phyloP scores from a whole-genome alignment of 805 yeast genomes.

The Wickerhamomyces bovis region DNA sequence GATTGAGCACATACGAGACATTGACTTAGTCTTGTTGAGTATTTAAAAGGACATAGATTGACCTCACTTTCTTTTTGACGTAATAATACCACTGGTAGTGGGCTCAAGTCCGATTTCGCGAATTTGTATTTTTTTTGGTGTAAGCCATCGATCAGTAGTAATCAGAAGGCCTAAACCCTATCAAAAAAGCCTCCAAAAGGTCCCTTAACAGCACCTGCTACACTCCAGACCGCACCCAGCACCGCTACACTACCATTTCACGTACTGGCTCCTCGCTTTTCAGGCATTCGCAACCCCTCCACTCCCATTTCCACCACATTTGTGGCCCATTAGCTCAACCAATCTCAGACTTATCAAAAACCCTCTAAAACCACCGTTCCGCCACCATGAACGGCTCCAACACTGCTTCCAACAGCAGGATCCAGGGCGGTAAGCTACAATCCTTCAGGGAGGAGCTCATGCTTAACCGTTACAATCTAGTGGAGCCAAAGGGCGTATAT shows the following conservation, averaged over 20 bases:
- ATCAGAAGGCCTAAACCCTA: not conserved
- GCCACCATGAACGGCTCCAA: not conserved
- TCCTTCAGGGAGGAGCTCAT: constrained; percentile 22
- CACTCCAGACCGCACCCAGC: not conserved
- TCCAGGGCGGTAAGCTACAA: constrained; percentile 2
- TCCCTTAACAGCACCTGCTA: not conserved
- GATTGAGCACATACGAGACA: constrained; percentile 54
- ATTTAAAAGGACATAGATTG: too few relatives aligned
- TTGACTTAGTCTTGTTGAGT: constrained; percentile 11
- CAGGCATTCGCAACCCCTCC: not conserved
- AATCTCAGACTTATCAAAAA: not conserved
- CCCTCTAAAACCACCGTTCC: not conserved
- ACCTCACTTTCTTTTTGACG: not conserved
- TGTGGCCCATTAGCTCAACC: not conserved
- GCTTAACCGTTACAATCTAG: constrained; percentile 26
- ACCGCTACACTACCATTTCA: not conserved
- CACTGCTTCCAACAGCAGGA: not conserved
- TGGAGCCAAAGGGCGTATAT: constrained; percentile 28
- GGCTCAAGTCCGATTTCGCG: too few relatives aligned
- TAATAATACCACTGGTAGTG: too few relatives aligned
- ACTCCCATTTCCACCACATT: not conserved
- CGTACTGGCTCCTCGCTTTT: not conserved
- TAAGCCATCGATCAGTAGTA: not conserved
- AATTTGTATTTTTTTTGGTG: not conserved
- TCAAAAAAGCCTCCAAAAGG: not conserved